Base-by-base conservation (phyloP, 306 rosid species). In the Vigna unguiculata region DNA sequence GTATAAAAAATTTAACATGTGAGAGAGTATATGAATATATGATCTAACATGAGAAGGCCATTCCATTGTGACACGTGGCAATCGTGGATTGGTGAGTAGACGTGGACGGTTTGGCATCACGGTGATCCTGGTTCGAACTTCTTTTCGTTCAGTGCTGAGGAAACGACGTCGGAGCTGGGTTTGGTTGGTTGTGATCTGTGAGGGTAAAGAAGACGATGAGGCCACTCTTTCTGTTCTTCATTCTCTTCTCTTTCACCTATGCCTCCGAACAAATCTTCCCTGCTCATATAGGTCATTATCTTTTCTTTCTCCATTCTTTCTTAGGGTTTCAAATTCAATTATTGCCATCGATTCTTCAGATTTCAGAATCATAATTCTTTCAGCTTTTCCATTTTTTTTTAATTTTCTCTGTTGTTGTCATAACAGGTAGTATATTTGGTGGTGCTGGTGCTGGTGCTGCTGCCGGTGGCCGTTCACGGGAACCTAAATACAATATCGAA, bases 401-500 rank as follows among this genome's bases (percentile, higher is more conserved):
- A 3, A 3, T 62, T 63, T 2, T 36, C 11, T 60, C 48, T 14
- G 1, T 28, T 51, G 20, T 30, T 67, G 63, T 78, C 30, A 25
- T 22, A 75, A 63, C 84, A 89, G 99, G 93, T 83, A 90, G 92
- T 38, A 60, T 93, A 75, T 86, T 89, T 77, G 72, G 77, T 9
- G 46, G 68, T 1, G 77, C 59, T 8, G 46, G 68, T 1, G 77
- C 59, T 8, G 85, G 87, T 69, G 88, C 81, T 19, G 79, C 7
- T 20, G 59, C 6, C 34, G 13, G 43, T 16, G 67, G 67, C 45
- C 67, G 91, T 85, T 89, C 92, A 73, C 97, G 92, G 5, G 97
- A 91, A 71, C 96, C 97, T 6, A 95, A 95, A 74, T 92, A 86
- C 90, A 92, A 82, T 80, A 91, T 95, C 68, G 92, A 95, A 83